Base-by-base conservation (phyloP, 2,329 filamentous ascomycete genomes). In the Leptographium procerum region DNA sequence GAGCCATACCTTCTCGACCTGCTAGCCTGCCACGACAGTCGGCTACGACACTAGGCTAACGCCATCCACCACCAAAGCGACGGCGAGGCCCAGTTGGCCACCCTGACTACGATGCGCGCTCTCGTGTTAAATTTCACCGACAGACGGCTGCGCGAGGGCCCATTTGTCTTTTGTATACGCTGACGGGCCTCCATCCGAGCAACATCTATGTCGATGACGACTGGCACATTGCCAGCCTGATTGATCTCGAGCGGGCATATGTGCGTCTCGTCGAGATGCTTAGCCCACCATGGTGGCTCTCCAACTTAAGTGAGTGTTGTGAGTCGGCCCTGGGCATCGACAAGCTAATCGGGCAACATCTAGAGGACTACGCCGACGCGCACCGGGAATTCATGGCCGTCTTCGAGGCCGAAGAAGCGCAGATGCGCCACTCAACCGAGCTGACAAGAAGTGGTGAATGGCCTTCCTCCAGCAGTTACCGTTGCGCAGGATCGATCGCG, bases 171-270 rank as follows among this genome's bases (percentile, higher is more conserved):
- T 34, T n/a, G n/a, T n/a, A n/a, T n/a, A 53, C 61, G 31, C 58
- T 69, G 57, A 68, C 65, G 56, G 66, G 70, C 57, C 60, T 70
- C 52, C 63, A 68, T 61, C 48, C 47, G 40, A 66, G 65, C 54
- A 69, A 69, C 57, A 66, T 69, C 52, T 67, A 69, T 55, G 66
- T 69, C 50, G 67, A 70, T 59, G 55, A 66, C 58, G 57, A 66
- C 48, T 66, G 66, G 65, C 68, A 70, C 57, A 61, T 69, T 45
- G 68, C 64, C 34, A 63, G 64, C 60, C 40, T 69, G 1, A 65
- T 69, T 14, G 67, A 70, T 56, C 64, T 65, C 55, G 67, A 70
- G 58, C 69, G 65, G 67, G 59, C 53, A 14, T 47, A 9, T 9
- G 53, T 19, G 2, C 10, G 36, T 4, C 53, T 40, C 11, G 9